These are phyloP conservation scores for Ramularia collo-cygni DNA, from an alignment of 2,329 filamentous ascomycete genomes.

Conservation along the genomic window DNA sequence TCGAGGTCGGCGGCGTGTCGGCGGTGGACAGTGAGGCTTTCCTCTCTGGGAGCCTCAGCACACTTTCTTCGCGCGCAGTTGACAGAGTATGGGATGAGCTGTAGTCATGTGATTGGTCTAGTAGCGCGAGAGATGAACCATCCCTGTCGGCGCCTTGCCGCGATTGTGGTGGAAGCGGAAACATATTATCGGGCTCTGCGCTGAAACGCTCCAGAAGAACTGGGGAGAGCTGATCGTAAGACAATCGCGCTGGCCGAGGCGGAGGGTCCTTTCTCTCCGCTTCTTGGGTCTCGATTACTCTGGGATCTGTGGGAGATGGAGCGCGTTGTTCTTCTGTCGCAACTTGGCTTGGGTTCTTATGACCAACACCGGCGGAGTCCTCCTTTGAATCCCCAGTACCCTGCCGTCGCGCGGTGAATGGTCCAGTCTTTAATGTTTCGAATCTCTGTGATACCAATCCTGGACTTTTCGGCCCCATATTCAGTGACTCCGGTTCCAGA, in stretches of 20 bases:
- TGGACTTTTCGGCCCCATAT: constrained; percentile 39
- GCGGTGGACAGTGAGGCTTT: not conserved
- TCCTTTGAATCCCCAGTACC: constrained; percentile 12
- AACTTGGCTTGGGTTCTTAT: constrained; percentile 14
- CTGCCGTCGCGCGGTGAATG: constrained; percentile 45
- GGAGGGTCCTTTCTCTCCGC: constrained; percentile 20
- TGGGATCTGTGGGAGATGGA: too few species aligned
- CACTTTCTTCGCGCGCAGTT: constrained; percentile 18
- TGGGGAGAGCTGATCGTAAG: constrained; percentile 24
- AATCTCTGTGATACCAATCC: constrained; percentile 48
- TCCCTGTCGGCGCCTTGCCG: constrained; percentile 14
- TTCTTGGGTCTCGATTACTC: too few species aligned
- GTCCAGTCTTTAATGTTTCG: constrained; percentile 56
- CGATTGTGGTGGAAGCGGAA: constrained; percentile 7
- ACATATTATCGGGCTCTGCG: constrained; percentile 18
- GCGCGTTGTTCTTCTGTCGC: constrained; percentile 5
- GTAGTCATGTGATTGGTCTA: not conserved
- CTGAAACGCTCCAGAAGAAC: constrained; percentile 23
- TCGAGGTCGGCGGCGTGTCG: constrained; percentile 10
- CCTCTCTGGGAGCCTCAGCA: constrained; percentile 9
- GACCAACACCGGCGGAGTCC: constrained; percentile 3
- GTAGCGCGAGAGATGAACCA: constrained; percentile 11
- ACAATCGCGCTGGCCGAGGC: constrained; percentile 25
- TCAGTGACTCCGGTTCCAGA: constrained; percentile 11
- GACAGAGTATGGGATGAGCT: constrained; percentile 3